These are phyloP conservation scores for Backusella tarrabulga DNA, from an alignment of 192 early-diverging fungal species.

Conservation along the genomic window DNA sequence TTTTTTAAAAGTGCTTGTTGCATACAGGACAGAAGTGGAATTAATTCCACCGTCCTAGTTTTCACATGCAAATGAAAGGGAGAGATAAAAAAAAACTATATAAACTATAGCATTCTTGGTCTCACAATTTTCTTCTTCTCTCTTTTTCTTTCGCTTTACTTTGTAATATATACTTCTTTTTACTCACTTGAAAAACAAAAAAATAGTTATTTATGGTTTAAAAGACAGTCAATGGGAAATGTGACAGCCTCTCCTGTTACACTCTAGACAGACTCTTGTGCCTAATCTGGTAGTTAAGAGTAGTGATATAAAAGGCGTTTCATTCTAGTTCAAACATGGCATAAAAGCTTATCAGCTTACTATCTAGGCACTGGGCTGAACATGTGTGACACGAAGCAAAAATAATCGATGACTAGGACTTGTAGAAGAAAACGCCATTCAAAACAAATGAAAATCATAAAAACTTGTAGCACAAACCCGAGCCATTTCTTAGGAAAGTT, in stretches of 20 bases:
- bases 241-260: neutral
- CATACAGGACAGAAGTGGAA: neutral
- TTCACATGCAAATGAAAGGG: conserved; percentile 1
- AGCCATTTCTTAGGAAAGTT: neutral
- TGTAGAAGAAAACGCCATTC: conserved; percentile 3
- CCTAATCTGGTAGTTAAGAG: neutral
- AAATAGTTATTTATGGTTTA: neutral
- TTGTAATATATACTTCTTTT: neutral
- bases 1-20: neutral
- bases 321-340: conserved; percentile 6
- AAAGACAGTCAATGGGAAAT: conserved; percentile 1
- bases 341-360: conserved; percentile 3
- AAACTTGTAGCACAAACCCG: neutral
- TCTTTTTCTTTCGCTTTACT: neutral
- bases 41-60: conserved; percentile 4
- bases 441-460: conserved; percentile 5
- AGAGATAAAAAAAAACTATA: conserved; percentile 5
- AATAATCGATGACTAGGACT: neutral
- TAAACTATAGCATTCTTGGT: neutral
- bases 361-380: conserved; percentile 4
- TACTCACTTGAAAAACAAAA: neutral
- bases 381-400: neutral
- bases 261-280: neutral
- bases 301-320: neutral
- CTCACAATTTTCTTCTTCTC: neutral